A percentile compares a stretch with the other conserved stretches of the same genome.
Evolutionary conservation across 768 basidiomycete genomes (phyloP).

Genomic region (Candolleomyces aberdarensis): DNA sequence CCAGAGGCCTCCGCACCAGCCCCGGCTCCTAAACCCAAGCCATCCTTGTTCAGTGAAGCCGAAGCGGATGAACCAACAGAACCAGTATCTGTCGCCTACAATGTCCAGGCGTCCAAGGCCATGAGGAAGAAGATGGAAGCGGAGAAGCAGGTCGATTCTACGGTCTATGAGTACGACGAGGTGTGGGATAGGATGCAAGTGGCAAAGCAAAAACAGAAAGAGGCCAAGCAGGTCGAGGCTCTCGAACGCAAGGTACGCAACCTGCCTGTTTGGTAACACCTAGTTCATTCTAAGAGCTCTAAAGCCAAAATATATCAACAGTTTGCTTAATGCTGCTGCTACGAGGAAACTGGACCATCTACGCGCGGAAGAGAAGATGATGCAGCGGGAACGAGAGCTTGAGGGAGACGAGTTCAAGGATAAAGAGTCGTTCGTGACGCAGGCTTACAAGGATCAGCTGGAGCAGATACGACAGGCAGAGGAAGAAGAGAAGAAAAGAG

Average conservation of each 20-base stretch:
- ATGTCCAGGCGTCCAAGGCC: slow-evolving; percentile 58
- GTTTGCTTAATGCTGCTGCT: slow-evolving; percentile 75
- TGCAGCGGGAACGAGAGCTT: slow-evolving; percentile 85
- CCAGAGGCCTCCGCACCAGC: slow-evolving; percentile 41
- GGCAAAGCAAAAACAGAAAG: slow-evolving; percentile 71
- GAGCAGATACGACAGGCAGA: slow-evolving; percentile 87
- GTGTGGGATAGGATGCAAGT: slow-evolving; percentile 96
- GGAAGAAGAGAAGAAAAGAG: slow-evolving; percentile 85
- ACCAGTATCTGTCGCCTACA: slow-evolving; percentile 41
- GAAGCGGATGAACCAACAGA: slow-evolving; percentile 48
- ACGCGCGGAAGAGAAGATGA: slow-evolving; percentile 97
- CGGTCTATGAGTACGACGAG: slow-evolving; percentile 94
- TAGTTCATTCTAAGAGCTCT: background rate
- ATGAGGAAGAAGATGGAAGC: slow-evolving; percentile 71
- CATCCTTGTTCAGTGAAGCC: slow-evolving; percentile 60
- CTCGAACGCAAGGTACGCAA: slow-evolving; percentile 72
- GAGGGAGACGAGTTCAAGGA: slow-evolving; percentile 94
- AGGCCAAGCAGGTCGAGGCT: slow-evolving; percentile 70
- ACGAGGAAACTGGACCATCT: slow-evolving; percentile 86
- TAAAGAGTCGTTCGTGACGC: slow-evolving; percentile 97
- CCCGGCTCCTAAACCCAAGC: slow-evolving; percentile 40
- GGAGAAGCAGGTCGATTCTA: slow-evolving; percentile 75
- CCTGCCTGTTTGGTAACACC: background rate
- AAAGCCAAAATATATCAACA: slow-evolving; percentile 91
- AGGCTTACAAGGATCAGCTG: slow-evolving; percentile 96